phyloP scores from a whole-genome alignment of 768 basidiomycete species.

The Roridomyces roridus region DNA sequence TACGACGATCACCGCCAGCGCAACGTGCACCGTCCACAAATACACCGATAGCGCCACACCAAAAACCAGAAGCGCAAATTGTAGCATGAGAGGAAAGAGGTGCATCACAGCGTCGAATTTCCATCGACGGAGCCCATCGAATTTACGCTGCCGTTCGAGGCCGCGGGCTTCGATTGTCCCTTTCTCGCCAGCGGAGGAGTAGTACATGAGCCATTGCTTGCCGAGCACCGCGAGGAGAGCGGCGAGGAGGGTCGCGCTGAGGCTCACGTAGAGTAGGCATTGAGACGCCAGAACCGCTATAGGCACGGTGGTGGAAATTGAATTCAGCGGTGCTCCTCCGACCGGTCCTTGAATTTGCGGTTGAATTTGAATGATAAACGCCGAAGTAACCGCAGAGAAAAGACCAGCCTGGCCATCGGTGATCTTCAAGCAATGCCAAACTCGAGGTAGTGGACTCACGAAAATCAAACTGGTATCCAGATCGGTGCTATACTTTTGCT shows the following conservation, averaged over 20 bases:
- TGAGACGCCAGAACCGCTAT: not conserved
- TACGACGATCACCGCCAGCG: not conserved
- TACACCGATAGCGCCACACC: conserved; percentile 1
- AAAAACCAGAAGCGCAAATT: conserved; percentile 2
- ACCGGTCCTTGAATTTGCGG: not conserved
- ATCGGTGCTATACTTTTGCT: not conserved
- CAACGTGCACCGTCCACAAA: not conserved
- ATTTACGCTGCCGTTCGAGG: conserved; percentile 1
- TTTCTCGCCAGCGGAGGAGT: not conserved
- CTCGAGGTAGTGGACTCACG: not conserved
- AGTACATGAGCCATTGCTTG: conserved; percentile 14
- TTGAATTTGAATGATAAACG: conserved; percentile 1
- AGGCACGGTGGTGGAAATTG: not conserved
- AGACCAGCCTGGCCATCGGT: not conserved
- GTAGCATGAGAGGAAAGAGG: not conserved
- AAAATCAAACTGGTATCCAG: not conserved
- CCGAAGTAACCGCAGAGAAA: not conserved
- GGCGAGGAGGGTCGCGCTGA: not conserved
- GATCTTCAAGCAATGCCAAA: not conserved
- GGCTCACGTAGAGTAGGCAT: not conserved
- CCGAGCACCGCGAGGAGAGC: conserved; percentile 3
- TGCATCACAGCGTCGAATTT: conserved; percentile 3
- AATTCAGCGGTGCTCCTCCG: not conserved
- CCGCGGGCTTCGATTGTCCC: conserved; percentile 3
- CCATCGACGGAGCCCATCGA: conserved; percentile 3